Evolutionary conservation across 2,329 filamentous ascomycete genomes (phyloP), one percentile per base, ranked within the genome.

Genomic region (Trichophyton simii): DNA sequence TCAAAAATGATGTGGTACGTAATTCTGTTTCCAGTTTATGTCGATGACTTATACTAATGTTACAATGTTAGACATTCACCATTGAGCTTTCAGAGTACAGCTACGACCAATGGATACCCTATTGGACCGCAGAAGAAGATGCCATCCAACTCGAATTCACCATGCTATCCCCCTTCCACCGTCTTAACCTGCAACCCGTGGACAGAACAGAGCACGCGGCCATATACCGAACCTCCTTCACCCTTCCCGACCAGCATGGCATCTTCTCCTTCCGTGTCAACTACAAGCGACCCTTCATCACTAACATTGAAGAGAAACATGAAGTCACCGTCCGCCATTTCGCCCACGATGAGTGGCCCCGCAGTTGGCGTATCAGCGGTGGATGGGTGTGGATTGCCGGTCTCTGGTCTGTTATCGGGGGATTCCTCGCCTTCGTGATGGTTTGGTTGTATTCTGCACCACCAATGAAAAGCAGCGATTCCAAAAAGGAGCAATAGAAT

Each of bases 201-300:
- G 74, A 76, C 36, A 79, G 79, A 28, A 87, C 85, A 1, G 75
- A 80, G 60, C 86, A 89, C 68, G 84, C 85, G 65, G 86, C 88
- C 58, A 81, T 88, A 64, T 99, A 87, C 79, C 81, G 82, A 65
- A 81, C 83, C 54, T 81, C 83, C 25, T 96, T 99, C 77, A 87
- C 81, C 65, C 82, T 92, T 3, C 94, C 94, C 3, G 94, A 99
- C 73, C 94, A 99, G 77, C 94, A 99, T 78, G 94, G 94, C 72
- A 96, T 99, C 77, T 99, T 97, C 82, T 95, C 95, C 78, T 97
- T 99, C 82, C 85, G 87, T 72, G 82, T 97, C 75, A 95, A 96
- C 81, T 96, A 97, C 82, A 95, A 95, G 80, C 86, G 94, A 5
- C 91, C 92, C 0, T 95, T 96, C 80, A 77, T 95, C 67, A 94